Percentiles rank a stretch among this genome's conserved stretches.
These are phyloP conservation scores for Fusarium falciforme DNA, from an alignment of 2,329 filamentous ascomycete species.

Conservation along the genomic window DNA sequence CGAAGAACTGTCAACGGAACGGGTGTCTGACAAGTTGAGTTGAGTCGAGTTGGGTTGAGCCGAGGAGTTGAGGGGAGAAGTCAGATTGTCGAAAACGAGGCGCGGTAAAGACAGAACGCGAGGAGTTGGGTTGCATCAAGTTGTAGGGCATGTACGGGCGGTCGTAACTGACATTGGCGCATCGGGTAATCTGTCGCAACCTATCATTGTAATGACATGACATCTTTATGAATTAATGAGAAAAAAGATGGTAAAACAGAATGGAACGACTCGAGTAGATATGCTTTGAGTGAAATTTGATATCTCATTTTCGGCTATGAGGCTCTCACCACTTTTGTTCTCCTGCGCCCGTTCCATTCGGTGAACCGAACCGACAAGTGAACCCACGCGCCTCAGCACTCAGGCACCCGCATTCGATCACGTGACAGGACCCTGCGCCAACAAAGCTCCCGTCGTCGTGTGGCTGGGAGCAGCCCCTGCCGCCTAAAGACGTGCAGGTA, in stretches of 20 bases:
- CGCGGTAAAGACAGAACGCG: slow-evolving; percentile 6
- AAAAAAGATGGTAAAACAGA: background rate
- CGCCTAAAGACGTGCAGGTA: slow-evolving; percentile 36
- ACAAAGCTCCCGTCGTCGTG: background rate
- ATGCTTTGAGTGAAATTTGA: background rate
- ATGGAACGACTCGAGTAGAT: background rate
- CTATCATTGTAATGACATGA: slow-evolving; percentile 1
- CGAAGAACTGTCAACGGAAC: slow-evolving; percentile 37
- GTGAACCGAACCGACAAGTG: background rate
- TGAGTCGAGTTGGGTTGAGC: background rate
- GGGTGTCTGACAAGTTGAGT: slow-evolving; percentile 36
- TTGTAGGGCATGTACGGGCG: background rate
- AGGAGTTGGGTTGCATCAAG: slow-evolving; percentile 18
- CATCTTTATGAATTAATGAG: slow-evolving; percentile 11
- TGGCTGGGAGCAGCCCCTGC: slow-evolving; percentile 30
- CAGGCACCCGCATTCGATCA: slow-evolving; percentile 17
- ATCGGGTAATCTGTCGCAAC: slow-evolving; percentile 3
- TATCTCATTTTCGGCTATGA: slow-evolving; percentile 6
- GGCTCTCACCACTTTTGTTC: slow-evolving; percentile 1
- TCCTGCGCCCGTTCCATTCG: background rate
- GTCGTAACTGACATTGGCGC: slow-evolving; percentile 8
- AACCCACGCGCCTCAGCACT: background rate
- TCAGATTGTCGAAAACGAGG: slow-evolving; percentile 1
- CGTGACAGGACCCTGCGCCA: slow-evolving; percentile 26
- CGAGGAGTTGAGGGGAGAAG: background rate